Percentiles rank a stretch among this genome's conserved stretches.
Evolutionary conservation across 805 yeast species (phyloP).

Genomic region (Pichia insulana): DNA sequence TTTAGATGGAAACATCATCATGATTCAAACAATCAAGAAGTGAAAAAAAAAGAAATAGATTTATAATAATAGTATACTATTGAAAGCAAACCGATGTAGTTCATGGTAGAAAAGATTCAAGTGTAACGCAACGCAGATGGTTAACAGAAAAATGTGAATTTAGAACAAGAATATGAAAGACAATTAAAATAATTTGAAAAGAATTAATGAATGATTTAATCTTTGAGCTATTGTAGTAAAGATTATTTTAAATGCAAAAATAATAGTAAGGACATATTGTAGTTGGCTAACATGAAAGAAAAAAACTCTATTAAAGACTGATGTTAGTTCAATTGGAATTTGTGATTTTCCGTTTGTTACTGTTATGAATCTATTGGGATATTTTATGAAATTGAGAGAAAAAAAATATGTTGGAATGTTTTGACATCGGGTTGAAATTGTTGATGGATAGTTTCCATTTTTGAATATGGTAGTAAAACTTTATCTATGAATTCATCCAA

Average conservation of each 20-base stretch:
- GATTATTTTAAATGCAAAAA: background rate
- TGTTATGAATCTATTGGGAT: constrained; percentile 3
- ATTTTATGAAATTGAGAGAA: background rate
- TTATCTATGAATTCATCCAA: constrained; percentile 13
- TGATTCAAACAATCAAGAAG: background rate
- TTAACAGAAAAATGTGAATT: constrained; percentile 2
- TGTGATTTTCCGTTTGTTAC: background rate
- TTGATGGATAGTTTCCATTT: background rate
- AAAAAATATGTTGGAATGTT: background rate
- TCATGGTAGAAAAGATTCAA: constrained; percentile 11
- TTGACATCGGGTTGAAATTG: background rate
- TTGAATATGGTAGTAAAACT: background rate
- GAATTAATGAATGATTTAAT: background rate
- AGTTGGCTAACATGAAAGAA: background rate
- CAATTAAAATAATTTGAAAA: background rate
- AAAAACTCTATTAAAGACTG: background rate
- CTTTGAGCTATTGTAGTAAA: background rate
- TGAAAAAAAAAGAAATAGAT: background rate
- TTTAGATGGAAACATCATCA: background rate
- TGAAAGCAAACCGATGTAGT: constrained; percentile 9
- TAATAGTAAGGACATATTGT: background rate
- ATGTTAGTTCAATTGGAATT: background rate
- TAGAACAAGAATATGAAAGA: constrained; percentile 1
- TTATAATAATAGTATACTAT: background rate
- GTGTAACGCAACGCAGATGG: constrained; percentile 7